Evolutionary conservation across 2,329 filamentous ascomycete genomes (phyloP), one percentile per base, ranked within the genome.

Genomic region (Pezicula rhizophila): DNA sequence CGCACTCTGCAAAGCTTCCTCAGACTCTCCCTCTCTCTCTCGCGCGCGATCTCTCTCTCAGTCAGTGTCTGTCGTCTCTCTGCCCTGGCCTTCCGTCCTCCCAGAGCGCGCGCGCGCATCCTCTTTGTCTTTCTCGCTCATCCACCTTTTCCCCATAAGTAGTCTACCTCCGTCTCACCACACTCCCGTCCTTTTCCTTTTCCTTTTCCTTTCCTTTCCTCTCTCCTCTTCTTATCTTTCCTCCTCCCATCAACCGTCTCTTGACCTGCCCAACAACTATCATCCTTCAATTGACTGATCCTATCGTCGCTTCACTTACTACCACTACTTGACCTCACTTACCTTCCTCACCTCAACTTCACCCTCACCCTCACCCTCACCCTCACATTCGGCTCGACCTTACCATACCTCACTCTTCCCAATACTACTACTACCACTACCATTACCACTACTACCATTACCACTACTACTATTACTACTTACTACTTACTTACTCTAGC

Each of bases 371-470:
- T 40, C 23, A 46, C 45, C 17, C n/a, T 45, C 39, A 46, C 26
- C 15, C 33, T 35, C 26, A 50, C 52, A 41, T 52, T 62, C 61
- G 59, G 46, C 62, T 60, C 54, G 52, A 57, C 48, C 52, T 59
- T 4, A 46, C 56, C 55, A 34, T 5, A 59, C 54, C 47, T 57
- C 52, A 8, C 28, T 58, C 49, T 46, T 39, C n/a, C 37, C 18
- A 39, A 10, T 15, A 8, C 2, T 20, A 39, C 37, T 14, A 17
- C 37, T 40, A 12, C 38, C 23, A 18, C 38, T 20, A 12, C 38
- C 11, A 23, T 23, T 23, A 23, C 6, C 6, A 4, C 37, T 17
- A 8, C 18, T 20, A 39, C 7, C 6, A 17, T n/a, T 40, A 12
- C 38, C 8, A 23, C 6, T 23, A 4, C 37, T 17, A 8, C 18